phyloP scores from a whole-genome alignment of 345 rosid species.

The Tarenaya hassleriana region DNA sequence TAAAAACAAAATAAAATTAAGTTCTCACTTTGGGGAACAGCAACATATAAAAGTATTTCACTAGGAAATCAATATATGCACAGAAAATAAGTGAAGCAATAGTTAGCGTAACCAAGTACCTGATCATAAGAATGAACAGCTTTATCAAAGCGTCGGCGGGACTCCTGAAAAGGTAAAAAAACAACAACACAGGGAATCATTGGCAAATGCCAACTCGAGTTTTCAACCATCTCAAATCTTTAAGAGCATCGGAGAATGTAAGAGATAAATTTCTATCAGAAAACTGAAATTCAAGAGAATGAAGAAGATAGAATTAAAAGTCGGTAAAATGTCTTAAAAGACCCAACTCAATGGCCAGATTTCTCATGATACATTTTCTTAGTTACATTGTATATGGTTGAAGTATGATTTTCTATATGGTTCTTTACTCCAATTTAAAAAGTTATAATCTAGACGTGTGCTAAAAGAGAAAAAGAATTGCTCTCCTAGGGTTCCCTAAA shows the following conservation, averaged over 20 bases:
- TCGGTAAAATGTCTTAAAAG: neutral
- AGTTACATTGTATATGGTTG: neutral
- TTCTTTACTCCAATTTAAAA: no score
- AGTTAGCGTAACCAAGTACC: conserved; percentile 37
- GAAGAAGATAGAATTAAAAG: neutral
- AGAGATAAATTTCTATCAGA: neutral
- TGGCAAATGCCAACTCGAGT: conserved; percentile 2
- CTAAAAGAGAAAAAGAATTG: no score
- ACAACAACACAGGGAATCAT: conserved; percentile 6
- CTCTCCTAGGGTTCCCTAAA: no score
- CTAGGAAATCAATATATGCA: neutral
- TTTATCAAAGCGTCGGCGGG: conserved; percentile 59
- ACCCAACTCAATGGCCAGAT: neutral
- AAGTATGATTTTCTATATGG: neutral
- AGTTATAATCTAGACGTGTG: no score
- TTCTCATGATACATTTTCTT: neutral
- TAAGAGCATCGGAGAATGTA: neutral
- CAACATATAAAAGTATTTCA: neutral
- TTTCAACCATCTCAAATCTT: neutral
- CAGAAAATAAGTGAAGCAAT: conserved; percentile 5
- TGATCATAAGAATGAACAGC: conserved; percentile 61
- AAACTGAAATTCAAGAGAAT: neutral
- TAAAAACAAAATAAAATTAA: neutral
- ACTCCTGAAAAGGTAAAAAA: conserved; percentile 48
- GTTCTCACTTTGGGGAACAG: neutral